Base-by-base conservation (phyloP, 805 yeast species). In the Candida patagonica region DNA sequence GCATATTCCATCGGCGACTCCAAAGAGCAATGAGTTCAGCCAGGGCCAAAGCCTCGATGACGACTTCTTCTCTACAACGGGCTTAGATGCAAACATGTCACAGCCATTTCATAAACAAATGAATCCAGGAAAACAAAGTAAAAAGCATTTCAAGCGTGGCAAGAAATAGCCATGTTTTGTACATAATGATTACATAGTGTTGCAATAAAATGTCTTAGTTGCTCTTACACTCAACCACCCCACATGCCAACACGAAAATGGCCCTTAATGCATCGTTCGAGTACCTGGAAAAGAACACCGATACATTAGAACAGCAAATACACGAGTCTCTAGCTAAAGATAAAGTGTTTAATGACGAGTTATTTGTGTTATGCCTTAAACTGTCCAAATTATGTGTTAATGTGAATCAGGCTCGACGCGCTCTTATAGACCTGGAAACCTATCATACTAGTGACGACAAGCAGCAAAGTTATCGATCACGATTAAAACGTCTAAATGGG, bases 31-130 rank as follows among this genome's bases (percentile, higher is more conserved):
- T 23, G 37, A 44, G 72, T 49, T 78, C 80, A 55, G 81, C 86
- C 29, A 37, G 5, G 86, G 89, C 26, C 84, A 76, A 30, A 92
- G 85, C 51, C 66, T 89, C 48, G 96, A 89, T 59, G 68, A 74
- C 26, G 95, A 86, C 43, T 89, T 89, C 55, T 89, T 89, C 68
- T 69, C 73, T 41, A 74, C 79, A 78, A 71, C 70, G 43, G 63
- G 61, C 12, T 76, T 79, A 3, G 68, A 69, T 45, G 94, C 94
- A 2, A 74, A 71, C 40, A 55, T 80, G 45, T 66, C 68, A 30
- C 65, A 71, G 5, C 95, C 97, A 5, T 86, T 85, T 70, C 96
- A 89, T 56, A 40, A 45, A 26, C 40, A 42, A 6, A 39, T 41
- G 8, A 41, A 35, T 24, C 35, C 42, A 19, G 55, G 51, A 5